phyloP scores from a whole-genome alignment of 2,329 filamentous ascomycete species.

The Alternaria viburni region DNA sequence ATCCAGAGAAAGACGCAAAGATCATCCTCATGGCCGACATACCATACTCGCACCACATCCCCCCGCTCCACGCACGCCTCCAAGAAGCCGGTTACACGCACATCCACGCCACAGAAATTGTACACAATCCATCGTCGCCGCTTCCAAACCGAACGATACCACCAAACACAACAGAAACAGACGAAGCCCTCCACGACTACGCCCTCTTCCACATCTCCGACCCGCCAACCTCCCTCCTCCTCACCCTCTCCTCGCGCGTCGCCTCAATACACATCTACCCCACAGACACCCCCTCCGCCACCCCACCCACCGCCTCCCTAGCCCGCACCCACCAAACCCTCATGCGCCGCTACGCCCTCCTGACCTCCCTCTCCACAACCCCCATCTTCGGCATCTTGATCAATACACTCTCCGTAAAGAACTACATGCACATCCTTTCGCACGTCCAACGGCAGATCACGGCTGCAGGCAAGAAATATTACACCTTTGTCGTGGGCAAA shows the following conservation, averaged over 20 bases:
- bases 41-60: constrained; percentile 79
- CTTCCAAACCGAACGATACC: constrained; percentile 85
- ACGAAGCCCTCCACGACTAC: constrained; percentile 66
- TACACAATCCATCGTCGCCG: constrained; percentile 77
- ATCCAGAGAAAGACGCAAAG: constrained; percentile 67
- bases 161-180: constrained; percentile 52
- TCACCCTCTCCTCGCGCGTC: constrained; percentile 85
- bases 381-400: constrained; percentile 92
- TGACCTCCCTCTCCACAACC: constrained; percentile 79
- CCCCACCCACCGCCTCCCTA: constrained; percentile 47
- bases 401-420: constrained; percentile 90
- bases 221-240: constrained; percentile 80
- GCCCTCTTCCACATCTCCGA: constrained; percentile 84
- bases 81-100: constrained; percentile 69
- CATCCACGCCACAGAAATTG: constrained; percentile 72
- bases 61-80: constrained; percentile 62
- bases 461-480: constrained; percentile 87
- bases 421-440: constrained; percentile 83
- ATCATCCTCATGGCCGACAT: constrained; percentile 88
- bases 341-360: constrained; percentile 84
- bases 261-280: constrained; percentile 79
- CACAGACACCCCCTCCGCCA: constrained; percentile 49
- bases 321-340: constrained; percentile 65
- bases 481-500: constrained; percentile 96
- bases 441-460: constrained; percentile 75